Percentiles rank a stretch among this genome's conserved stretches.
phyloP scores from a whole-genome alignment of 495 filamentous ascomycete species.

The Cenococcum geophilum region DNA sequence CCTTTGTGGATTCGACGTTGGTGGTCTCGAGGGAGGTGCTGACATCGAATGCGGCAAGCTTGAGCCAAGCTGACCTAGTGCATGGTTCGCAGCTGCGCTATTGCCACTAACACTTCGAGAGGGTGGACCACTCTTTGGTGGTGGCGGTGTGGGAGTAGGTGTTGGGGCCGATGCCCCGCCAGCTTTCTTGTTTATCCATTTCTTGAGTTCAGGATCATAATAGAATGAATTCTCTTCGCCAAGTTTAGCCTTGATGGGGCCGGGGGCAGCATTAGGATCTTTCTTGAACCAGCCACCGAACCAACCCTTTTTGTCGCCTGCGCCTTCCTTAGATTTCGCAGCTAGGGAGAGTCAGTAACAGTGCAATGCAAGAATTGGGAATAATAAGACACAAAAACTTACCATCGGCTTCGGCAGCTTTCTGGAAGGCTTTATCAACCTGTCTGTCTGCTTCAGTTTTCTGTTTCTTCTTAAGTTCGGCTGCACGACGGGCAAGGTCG shows the following conservation, averaged over 20 bases:
- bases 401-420: conserved; percentile 78
- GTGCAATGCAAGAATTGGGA: too few species aligned
- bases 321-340: conserved; percentile 21
- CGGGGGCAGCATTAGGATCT: conserved; percentile 48
- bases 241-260: conserved; percentile 87
- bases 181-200: conserved; percentile 97
- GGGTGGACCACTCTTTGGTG: conserved; percentile 34
- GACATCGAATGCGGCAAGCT: conserved; percentile 8
- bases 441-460: conserved; percentile 48
- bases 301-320: conserved; percentile 54
- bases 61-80: conserved; percentile 11
- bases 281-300: conserved; percentile 85
- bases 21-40: conserved; percentile 11
- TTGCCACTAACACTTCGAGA: conserved; percentile 25
- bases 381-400: too few species aligned
- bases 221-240: conserved; percentile 91
- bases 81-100: conserved; percentile 18
- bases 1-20: conserved; percentile 23
- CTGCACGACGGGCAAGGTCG: conserved; percentile 48
- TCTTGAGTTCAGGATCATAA: conserved; percentile 88
- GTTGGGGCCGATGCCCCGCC: conserved; percentile 38
- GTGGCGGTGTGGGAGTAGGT: conserved; percentile 41
- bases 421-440: conserved; percentile 71
- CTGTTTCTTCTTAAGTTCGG: conserved; percentile 49
- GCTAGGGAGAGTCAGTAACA: conserved; percentile 1